Conservation (phyloP, 2,329 filamentous ascomycete species). For the Ceratocystis huliohia region DNA sequence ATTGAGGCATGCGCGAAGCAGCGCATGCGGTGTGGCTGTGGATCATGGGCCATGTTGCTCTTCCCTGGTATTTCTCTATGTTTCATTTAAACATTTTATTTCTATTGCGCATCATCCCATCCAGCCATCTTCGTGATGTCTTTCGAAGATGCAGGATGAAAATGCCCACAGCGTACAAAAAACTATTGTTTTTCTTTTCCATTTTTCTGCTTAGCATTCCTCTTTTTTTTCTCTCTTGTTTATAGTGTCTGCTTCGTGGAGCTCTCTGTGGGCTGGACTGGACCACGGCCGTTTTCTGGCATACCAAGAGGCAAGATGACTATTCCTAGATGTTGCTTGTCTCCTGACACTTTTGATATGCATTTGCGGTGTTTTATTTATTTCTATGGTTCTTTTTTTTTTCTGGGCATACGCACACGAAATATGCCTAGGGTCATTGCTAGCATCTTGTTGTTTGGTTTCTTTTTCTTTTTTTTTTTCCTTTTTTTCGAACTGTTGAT, state of each 20-base stretch:
- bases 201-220: neutral
- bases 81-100: neutral
- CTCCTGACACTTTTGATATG: too few species aligned
- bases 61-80: neutral
- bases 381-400: neutral
- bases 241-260: too few species aligned
- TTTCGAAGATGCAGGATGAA: conserved; percentile 2
- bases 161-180: neutral
- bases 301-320: too few species aligned
- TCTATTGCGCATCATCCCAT: neutral
- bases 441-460: neutral
- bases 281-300: too few species aligned
- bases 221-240: neutral
- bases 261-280: too few species aligned
- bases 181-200: neutral
- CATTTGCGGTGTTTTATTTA: neutral
- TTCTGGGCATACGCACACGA: neutral
- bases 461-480: neutral
- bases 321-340: too few species aligned
- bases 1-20: neutral
- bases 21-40: neutral
- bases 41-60: neutral
- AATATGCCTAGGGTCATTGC: neutral
- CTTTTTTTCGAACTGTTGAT: neutral
- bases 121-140: conserved; percentile 5